phyloP scores from a whole-genome alignment of 225 moss, liverwort and hornwort species.

The Antitrichia curtipendula region DNA sequence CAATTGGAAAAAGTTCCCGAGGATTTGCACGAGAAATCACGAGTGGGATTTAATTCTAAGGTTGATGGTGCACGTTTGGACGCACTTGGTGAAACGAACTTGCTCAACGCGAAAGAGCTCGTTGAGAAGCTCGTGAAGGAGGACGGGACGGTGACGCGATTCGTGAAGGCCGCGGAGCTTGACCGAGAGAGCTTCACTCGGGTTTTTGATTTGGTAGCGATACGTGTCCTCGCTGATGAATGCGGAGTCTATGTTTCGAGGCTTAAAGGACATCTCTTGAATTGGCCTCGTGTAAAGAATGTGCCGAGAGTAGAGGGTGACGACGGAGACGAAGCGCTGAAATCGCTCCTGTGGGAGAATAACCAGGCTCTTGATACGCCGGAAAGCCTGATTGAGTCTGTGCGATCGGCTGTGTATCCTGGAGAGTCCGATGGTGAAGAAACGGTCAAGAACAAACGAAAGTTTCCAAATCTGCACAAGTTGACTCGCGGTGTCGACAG shows the following conservation, averaged over 20 bases:
- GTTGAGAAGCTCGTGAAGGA: conserved; percentile 22
- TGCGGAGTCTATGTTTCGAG: conserved; percentile 25
- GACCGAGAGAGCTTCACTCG: conserved; percentile 63
- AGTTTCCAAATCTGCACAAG: conserved; percentile 15
- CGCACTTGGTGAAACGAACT: conserved; percentile 13
- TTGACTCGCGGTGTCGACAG: conserved; percentile 13
- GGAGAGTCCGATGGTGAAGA: not conserved
- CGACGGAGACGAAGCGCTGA: conserved; percentile 55
- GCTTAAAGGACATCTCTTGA: conserved; percentile 61
- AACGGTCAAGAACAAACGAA: not conserved
- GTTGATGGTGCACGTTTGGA: not conserved
- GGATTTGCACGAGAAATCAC: not conserved
- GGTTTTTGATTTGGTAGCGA: conserved; percentile 43
- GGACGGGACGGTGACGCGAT: conserved; percentile 35
- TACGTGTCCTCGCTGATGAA: conserved; percentile 51
- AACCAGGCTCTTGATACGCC: not conserved
- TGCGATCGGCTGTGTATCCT: conserved; percentile 39
- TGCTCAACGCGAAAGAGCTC: conserved; percentile 31
- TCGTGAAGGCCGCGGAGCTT: conserved; percentile 66
- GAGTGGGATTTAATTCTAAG: not conserved
- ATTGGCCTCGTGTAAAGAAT: conserved; percentile 89
- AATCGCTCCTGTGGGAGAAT: conserved; percentile 31
- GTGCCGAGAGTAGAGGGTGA: conserved; percentile 61
- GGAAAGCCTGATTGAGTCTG: conserved; percentile 14
- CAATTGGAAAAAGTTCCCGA: not conserved